Evolutionary conservation across 768 basidiomycete genomes (phyloP), one percentile per base, ranked within the genome.

Genomic region (Saitozyma podzolica): DNA sequence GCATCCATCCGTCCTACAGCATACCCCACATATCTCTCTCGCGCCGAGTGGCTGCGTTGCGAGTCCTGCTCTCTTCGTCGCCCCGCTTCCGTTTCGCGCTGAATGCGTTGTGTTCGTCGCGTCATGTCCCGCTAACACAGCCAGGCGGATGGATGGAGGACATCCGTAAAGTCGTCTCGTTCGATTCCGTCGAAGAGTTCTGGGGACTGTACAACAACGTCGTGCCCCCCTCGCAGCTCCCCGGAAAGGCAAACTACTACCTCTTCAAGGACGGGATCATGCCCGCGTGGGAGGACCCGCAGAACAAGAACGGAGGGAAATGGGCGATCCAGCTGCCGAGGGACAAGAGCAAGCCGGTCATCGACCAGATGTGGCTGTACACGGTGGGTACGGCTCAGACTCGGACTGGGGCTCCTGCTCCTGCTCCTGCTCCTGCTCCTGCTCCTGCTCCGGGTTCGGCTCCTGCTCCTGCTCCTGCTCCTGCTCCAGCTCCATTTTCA

Each of bases 171-270:
- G 95, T 99, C 58, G 92, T 97, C 78, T 88, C 85, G 64, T 96
- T 99, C 76, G 90, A 95, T 75, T 91, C 89, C 62, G 96, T 99
- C 17, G 96, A 99, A 82, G 95, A 97, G 80, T 99, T 99, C 82
- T 99, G 96, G 96, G 95, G 95, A 90, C 81, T 96, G 66, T 94
- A 96, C 82, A 96, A 97, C 81, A 96, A 97, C 81, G 95, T 98
- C 74, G 88, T 99, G 52, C 91, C 92, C 29, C 96, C 96, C 14
- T 95, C 92, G 17, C 86, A 87, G 75, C 83, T 98, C 66, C 91
- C 92, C 45, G 88, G 88, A 80, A 97, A 96, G 82, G 92, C 93
- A n/a, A 98, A 98, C 78, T 99, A 99, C 80, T 99, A 98, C 82
- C 84, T 99, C 67, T 98, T 99, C 87, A 97, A 96, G 92, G 92